Evolutionary conservation across 2,329 filamentous ascomycete genomes (phyloP), one percentile per base, ranked within the genome.

Genomic region (Aspergillus sp.): DNA sequence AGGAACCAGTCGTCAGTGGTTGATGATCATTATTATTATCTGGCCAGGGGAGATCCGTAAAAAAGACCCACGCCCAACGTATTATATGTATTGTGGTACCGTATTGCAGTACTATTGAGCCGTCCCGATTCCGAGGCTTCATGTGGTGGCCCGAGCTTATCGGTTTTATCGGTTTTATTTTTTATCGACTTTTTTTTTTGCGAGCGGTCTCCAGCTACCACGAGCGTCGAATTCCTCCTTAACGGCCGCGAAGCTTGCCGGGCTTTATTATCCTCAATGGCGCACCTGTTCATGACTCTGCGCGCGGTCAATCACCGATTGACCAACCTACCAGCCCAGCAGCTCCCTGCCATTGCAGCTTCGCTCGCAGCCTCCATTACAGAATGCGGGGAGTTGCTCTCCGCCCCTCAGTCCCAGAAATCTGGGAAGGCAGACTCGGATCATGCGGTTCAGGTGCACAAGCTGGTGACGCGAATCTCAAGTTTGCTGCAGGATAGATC

Each of bases 401-500:
- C 90, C 4, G 77, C 83, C 5, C 76, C 86, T 7, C 82, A 84
- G 59, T 72, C 69, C 33, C 84, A 87, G 54, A 79, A 84, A 58
- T 83, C 84, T 55, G 76, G 79, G 61, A 88, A 87, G 65, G 81
- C 85, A 56, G 84, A 82, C 6, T 83, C 88, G 0, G 90, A 93
- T 59, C 80, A 81, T 44, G 77, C 87, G 0, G 79, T 89, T n/a
- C 82, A 91, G 19, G 82, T 95, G 1, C 90, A 96, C 74, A 93
- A 90, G 71, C 81, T 96, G 67, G 91, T 90, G 70, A 91, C 90
- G 4, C 87, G 90, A 53, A 80, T 96, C 58, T 88, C 86, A 1
- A 87, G 89, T 12, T 80, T 97, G 14, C 78, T 97, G 35, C 90
- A 90, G 70, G 91, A 93, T 56, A 88, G 88, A 58, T 90, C 79